Base-by-base conservation (phyloP, 108 stramenopile genomes). In the Skeletonema marinoi region DNA sequence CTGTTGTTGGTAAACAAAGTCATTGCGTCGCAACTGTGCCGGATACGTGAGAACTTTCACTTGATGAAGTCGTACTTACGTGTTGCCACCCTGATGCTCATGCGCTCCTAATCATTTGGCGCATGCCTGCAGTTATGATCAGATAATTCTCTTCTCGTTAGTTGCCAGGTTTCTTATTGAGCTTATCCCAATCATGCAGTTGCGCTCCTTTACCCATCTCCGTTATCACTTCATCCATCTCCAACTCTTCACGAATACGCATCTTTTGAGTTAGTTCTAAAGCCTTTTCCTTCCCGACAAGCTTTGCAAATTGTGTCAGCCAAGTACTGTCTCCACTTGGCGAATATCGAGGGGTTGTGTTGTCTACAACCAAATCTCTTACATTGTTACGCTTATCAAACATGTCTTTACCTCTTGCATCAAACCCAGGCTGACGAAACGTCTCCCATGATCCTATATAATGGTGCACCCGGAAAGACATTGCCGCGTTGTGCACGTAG, bases 371-470 rank as follows among this genome's bases (percentile, higher is more conserved):
- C 5, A 36, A 3, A 64, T 64, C 35, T 17, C 35, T 64, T 14
- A 39, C 1, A 13, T 33, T 64, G 63, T 36, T 64, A 11, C 63
- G 63, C 63, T 64, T 64, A 32, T 64, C 30, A 11, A 64, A 64
- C 4, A 21, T 5, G 1, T 3, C 6, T 56, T 10, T 29, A 8
- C 69, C 60, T 65, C 69, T 70, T 11, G 32, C 16, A 29, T 70
- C 69, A 63, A 65, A 64, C 9, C 69, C 69, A 3, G 69, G 69
- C 35, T 16, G 62, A 12, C 61, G 61, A 63, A 70, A 70, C 0
- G 69, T 38, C 62, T 70, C 69, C 61, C 33, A 70, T 3, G 69
- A 70, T 13, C 69, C 69, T 13, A 65, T 12, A 59, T 70, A 70
- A 29, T 70, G 69, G 62, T 70, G 61, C 4, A 70, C 69, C 0